Evolutionary conservation across 2,329 filamentous ascomycete genomes (phyloP), one percentile per base, ranked within the genome.

Genomic region (Hansfordia pulvinata): DNA sequence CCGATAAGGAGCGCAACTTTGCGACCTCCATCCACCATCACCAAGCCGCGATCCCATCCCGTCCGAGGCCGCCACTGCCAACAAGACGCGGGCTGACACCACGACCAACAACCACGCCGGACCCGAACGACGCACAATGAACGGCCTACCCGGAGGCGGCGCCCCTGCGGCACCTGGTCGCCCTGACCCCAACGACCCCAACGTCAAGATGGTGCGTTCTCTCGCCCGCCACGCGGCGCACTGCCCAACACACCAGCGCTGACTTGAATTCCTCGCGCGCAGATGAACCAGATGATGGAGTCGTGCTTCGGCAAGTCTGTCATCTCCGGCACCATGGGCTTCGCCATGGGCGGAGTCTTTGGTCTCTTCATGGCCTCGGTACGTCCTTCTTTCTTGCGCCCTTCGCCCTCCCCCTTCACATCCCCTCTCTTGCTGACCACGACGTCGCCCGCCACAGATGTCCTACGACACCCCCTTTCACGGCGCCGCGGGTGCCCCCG

Each of bases 291-390:
- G 14, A 72, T 74, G 22, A 93, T 94, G 83, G 86, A 96, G 54
- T 92, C 83, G 18, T 98, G 90, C 50, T 73, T 78, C 14, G 76
- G 76, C 31, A 98, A 98, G 55, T 81, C 84, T 11, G 76, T 73
- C 40, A 79, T 98, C 56, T 81, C 86, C 0, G 90, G 88, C 30
- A 82, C 79, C 14, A 92, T 92, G 72, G 90, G 90, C 10, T 94
- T 94, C 44, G 90, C 77, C 19, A 76, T 98, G 38, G 90, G 90
- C 35, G 90, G 85, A 44, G 63, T 92, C 22, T 98, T 98, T 42
- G 90, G 90, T 40, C 69, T 96, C 44, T 98, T 98, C 63, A 98
- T 96, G 88, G 84, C 86, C 32, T 90, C 82, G 46, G 84, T 93
- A 74, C 36, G 78, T 62, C 5, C 19, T 17, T 33, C 29, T 26